These are phyloP conservation scores for Coemansia sp. DNA, from an alignment of 192 early-diverging fungal genomes.

Conservation along the genomic window DNA sequence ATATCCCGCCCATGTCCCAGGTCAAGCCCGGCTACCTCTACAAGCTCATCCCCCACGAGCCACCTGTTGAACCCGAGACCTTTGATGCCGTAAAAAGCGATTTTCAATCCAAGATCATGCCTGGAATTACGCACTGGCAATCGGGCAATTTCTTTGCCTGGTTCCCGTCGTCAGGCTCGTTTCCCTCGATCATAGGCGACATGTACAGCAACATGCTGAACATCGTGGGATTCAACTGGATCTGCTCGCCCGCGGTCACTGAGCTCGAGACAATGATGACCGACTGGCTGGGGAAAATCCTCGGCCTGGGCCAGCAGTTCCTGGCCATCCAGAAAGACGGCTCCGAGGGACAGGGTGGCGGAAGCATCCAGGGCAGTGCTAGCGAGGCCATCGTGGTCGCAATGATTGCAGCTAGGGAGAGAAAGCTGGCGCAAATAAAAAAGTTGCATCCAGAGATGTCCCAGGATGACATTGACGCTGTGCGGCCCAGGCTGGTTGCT, in stretches of 20 bases:
- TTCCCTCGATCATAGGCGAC: constrained; percentile 55
- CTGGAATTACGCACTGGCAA: constrained; percentile 63
- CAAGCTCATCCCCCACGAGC: constrained; percentile 40
- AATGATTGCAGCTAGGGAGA: constrained; percentile 54
- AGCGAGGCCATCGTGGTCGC: constrained; percentile 52
- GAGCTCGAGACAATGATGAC: constrained; percentile 56
- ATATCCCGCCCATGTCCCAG: too few relatives aligned
- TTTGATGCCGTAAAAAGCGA: constrained; percentile 31
- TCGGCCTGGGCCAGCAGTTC: constrained; percentile 51
- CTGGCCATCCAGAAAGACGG: constrained; percentile 19
- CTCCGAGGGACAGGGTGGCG: constrained; percentile 45
- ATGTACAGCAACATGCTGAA: constrained; percentile 58
- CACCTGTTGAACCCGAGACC: constrained; percentile 43
- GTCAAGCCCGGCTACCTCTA: constrained; percentile 57
- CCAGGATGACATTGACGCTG: constrained; percentile 23
- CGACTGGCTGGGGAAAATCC: constrained; percentile 55
- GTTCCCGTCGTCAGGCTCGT: constrained; percentile 48
- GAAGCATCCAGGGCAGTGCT: constrained; percentile 58
- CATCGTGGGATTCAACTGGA: constrained; percentile 52
- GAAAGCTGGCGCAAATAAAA: constrained; percentile 14
- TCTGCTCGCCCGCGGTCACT: constrained; percentile 52
- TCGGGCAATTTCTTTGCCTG: constrained; percentile 57
- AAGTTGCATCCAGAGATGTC: neutral
- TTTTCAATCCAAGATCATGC: constrained; percentile 55
- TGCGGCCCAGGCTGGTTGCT: constrained; percentile 43